phyloP scores from a whole-genome alignment of 768 basidiomycete species.

The Collybia nuda region DNA sequence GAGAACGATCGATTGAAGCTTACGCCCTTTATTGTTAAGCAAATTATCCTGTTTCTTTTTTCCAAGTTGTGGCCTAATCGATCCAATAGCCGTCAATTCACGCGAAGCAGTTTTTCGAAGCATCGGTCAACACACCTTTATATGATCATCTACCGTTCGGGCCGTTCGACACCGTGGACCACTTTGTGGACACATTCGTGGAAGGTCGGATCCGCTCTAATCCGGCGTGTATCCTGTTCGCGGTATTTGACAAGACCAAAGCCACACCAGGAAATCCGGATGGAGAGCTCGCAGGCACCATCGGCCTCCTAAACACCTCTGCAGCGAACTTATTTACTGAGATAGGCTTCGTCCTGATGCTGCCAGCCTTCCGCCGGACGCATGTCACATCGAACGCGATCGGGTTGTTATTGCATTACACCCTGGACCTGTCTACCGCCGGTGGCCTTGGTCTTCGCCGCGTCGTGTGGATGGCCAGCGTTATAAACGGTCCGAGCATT shows the following conservation, averaged over 20 bases:
- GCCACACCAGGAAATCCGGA: conserved; percentile 5
- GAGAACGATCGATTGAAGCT: conserved; percentile 49
- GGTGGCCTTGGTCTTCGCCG: conserved; percentile 57
- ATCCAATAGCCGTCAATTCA: conserved; percentile 42
- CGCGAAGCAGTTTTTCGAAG: conserved; percentile 34
- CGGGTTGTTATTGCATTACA: conserved; percentile 49
- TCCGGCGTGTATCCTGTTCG: conserved; percentile 41
- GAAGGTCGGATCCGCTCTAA: conserved; percentile 33
- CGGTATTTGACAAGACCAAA: conserved; percentile 51
- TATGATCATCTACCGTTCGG: conserved; percentile 51
- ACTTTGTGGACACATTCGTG: conserved; percentile 34
- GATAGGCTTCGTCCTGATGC: conserved; percentile 52
- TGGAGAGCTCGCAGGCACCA: conserved; percentile 47
- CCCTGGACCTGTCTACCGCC: conserved; percentile 36
- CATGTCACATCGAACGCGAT: conserved; percentile 59
- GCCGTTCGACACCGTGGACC: conserved; percentile 37
- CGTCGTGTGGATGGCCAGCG: conserved; percentile 60
- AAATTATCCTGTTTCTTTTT: neutral
- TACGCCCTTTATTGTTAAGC: conserved; percentile 47
- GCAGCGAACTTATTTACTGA: conserved; percentile 44
- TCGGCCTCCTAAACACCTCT: conserved; percentile 49
- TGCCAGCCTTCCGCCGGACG: conserved; percentile 61
- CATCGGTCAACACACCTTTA: conserved; percentile 33
- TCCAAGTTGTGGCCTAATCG: neutral
- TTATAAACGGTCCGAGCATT: conserved; percentile 46